These are phyloP conservation scores for Entomortierella beljakovae DNA, from an alignment of 192 early-diverging fungal genomes.

Conservation along the genomic window DNA sequence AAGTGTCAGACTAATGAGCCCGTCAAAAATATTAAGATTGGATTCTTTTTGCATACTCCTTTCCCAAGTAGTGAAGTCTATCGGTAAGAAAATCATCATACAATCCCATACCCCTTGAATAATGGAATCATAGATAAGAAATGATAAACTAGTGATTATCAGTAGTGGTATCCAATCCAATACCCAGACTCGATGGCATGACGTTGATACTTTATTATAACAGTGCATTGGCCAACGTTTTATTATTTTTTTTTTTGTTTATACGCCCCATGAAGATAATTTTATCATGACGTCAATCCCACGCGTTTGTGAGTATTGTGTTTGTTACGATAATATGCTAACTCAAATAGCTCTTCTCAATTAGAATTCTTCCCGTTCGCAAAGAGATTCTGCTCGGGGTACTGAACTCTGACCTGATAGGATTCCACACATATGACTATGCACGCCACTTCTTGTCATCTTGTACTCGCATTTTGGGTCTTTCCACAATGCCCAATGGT, in stretches of 20 bases:
- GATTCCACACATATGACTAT: constrained; percentile 99
- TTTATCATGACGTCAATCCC: constrained; percentile 3
- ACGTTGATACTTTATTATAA: neutral
- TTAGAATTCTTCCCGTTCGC: constrained; percentile 91
- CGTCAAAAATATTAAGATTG: constrained; percentile 89
- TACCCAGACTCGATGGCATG: neutral
- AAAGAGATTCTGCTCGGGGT: constrained; percentile 95
- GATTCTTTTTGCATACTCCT: constrained; percentile 98
- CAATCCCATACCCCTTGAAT: neutral
- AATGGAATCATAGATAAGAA: neutral
- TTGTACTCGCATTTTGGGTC: constrained; percentile 96
- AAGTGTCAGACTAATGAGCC: constrained; percentile 21
- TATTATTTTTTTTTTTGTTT: too few relatives aligned
- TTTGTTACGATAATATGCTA: neutral
- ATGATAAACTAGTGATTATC: neutral
- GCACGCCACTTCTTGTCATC: constrained; percentile 97
- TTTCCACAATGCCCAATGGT: constrained; percentile 92
- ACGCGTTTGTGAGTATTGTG: too few relatives aligned
- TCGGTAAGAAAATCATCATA: constrained; percentile 61
- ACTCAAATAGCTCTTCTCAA: neutral
- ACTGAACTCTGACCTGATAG: constrained; percentile 91
- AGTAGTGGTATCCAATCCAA: neutral
- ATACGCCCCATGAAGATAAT: too few relatives aligned
- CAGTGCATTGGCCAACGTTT: neutral
- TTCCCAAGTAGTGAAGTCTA: constrained; percentile 98